Evolutionary conservation across 768 basidiomycete genomes (phyloP).

Genomic region (Phallus indusiatus): DNA sequence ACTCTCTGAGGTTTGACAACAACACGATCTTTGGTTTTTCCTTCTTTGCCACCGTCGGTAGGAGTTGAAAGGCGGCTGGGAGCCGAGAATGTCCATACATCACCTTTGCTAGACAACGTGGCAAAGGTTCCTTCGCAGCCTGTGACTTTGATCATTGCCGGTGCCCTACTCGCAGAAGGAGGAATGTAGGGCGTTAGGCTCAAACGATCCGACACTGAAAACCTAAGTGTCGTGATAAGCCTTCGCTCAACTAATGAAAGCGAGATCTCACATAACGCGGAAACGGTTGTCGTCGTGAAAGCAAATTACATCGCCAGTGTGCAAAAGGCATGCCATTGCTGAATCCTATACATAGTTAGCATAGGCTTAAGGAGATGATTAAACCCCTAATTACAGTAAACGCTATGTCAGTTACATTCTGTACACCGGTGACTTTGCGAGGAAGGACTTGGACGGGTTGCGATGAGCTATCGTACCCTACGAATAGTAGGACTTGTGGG

Average conservation of each 20-base stretch:
- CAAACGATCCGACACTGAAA: conserved; percentile 64
- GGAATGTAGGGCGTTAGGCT: conserved; percentile 75
- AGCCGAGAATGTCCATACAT: conserved; percentile 75
- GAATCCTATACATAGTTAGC: conserved; percentile 46
- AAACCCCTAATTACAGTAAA: conserved; percentile 48
- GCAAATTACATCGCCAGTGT: conserved; percentile 74
- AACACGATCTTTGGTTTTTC: conserved; percentile 19
- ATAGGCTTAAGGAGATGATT: not conserved
- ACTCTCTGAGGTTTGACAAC: conserved; percentile 75
- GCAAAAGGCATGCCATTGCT: conserved; percentile 73
- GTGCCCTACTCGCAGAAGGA: conserved; percentile 64
- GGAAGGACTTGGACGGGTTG: conserved; percentile 72
- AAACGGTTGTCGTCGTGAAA: conserved; percentile 68
- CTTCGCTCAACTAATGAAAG: not conserved
- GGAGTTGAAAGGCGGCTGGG: conserved; percentile 24
- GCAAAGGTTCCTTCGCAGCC: conserved; percentile 75
- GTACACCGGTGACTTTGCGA: conserved; percentile 71
- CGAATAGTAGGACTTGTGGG: not conserved
- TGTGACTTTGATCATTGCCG: conserved; percentile 63
- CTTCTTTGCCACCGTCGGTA: conserved; percentile 19
- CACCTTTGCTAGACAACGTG: conserved; percentile 78
- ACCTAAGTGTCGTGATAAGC: conserved; percentile 31
- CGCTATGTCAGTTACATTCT: conserved; percentile 61
- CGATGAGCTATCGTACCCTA: conserved; percentile 68
- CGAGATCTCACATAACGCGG: conserved; percentile 53